phyloP scores from a whole-genome alignment of 495 filamentous ascomycete genomes.

The Tuber umbilicatum region DNA sequence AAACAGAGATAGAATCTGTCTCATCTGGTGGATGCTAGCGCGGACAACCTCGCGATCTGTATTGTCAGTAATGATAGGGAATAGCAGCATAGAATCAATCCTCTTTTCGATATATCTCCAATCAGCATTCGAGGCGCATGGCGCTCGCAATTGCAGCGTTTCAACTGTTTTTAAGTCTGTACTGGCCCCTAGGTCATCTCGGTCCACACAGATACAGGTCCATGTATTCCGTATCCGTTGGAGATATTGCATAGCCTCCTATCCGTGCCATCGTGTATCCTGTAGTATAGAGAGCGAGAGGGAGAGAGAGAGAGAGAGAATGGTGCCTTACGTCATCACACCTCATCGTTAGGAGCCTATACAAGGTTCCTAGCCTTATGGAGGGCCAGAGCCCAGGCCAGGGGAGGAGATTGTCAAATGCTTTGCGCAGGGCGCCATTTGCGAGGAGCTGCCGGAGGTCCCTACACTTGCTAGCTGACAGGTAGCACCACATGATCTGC shows the following conservation, averaged over 20 bases:
- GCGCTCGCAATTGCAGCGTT: constrained; percentile 6
- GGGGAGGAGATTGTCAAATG: constrained; percentile 9
- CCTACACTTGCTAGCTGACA: constrained; percentile 14
- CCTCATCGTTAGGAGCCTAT: constrained; percentile 18
- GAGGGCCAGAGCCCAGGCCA: constrained; percentile 18
- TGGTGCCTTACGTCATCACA: constrained; percentile 3
- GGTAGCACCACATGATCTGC: constrained; percentile 16
- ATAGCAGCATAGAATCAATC: background rate
- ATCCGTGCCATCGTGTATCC: background rate
- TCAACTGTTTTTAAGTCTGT: constrained; percentile 1
- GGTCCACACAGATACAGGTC: constrained; percentile 9
- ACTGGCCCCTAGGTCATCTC: background rate
- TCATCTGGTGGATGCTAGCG: background rate
- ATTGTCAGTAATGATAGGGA: background rate
- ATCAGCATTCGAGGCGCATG: background rate
- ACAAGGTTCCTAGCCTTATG: constrained; percentile 13
- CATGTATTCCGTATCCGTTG: constrained; percentile 11
- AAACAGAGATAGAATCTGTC: constrained; percentile 9
- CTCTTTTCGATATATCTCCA: background rate
- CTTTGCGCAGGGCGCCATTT: constrained; percentile 3
- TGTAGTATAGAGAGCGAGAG: background rate
- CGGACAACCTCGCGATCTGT: background rate
- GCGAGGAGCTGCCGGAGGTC: constrained; percentile 16
- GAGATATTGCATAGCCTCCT: constrained; percentile 25
- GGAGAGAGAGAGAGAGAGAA: too few relatives aligned